Percentiles rank a stretch among this genome's conserved stretches.
phyloP scores from a whole-genome alignment of 176 grass and related monocot species.

The Oropetium thomaeum region DNA sequence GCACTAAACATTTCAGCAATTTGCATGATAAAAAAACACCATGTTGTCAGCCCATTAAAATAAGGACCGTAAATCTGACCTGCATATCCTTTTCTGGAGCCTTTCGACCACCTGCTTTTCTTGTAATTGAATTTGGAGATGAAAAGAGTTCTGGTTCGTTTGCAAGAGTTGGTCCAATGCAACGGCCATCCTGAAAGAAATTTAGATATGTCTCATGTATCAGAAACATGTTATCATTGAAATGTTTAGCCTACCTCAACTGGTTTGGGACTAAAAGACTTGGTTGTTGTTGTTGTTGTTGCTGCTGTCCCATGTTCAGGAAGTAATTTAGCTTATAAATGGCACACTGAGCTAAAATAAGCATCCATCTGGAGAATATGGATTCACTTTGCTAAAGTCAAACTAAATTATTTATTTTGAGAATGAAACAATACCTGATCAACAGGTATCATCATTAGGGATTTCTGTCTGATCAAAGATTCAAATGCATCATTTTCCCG shows the following conservation, averaged over 20 bases:
- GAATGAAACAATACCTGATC: conserved; percentile 66
- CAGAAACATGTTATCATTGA: neutral
- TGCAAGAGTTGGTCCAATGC: conserved; percentile 60
- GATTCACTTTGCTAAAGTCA: conserved; percentile 8
- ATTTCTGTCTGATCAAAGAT: conserved; percentile 92
- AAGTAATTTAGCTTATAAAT: neutral
- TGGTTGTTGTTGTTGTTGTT: too few species aligned
- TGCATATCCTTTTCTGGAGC: conserved; percentile 72
- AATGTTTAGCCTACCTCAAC: too few species aligned
- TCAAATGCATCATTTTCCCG: conserved; percentile 93
- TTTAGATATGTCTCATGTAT: conserved; percentile 14
- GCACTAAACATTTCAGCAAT: conserved; percentile 20
- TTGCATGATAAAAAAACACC: neutral
- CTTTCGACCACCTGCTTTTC: conserved; percentile 82
- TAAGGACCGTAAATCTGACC: conserved; percentile 41
- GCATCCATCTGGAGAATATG: neutral
- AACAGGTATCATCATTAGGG: conserved; percentile 91
- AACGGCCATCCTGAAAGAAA: conserved; percentile 70
- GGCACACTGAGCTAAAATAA: conserved; percentile 15
- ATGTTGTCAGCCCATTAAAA: neutral
- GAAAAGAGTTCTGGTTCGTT: conserved; percentile 59
- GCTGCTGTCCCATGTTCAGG: neutral
- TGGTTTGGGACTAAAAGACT: too few species aligned
- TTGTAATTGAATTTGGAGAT: conserved; percentile 76
- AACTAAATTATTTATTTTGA: conserved; percentile 6